These are phyloP conservation scores for Mimosa pudica DNA, from an alignment of 306 rosid species.

Conservation along the genomic window DNA sequence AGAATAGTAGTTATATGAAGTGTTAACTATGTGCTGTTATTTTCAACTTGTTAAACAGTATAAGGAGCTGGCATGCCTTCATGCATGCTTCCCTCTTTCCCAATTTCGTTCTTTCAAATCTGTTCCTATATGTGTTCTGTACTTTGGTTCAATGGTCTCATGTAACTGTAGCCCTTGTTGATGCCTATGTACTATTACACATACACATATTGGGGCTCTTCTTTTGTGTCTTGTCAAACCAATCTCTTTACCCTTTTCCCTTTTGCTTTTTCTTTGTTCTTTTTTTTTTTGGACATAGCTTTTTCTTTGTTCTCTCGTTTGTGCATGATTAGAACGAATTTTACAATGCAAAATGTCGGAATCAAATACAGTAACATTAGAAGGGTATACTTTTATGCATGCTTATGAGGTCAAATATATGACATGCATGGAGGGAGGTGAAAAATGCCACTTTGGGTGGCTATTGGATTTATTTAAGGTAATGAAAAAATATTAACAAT, in stretches of 20 bases:
- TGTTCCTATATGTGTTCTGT: neutral
- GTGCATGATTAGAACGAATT: constrained; percentile 25
- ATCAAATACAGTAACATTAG: constrained; percentile 1
- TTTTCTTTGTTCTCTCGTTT: neutral
- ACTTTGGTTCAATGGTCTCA: neutral
- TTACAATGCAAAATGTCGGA: constrained; percentile 19
- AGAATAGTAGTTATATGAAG: neutral
- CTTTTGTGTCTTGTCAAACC: constrained; percentile 43
- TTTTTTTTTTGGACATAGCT: too few species aligned
- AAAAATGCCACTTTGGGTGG: neutral
- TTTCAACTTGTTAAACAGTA: neutral
- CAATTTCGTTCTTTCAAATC: neutral
- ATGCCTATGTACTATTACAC: neutral
- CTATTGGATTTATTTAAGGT: neutral
- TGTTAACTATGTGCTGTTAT: neutral
- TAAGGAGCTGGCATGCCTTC: neutral
- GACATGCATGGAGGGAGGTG: neutral
- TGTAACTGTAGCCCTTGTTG: neutral
- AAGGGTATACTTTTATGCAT: neutral
- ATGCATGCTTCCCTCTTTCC: neutral
- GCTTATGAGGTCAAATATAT: neutral
- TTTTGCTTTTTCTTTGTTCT: neutral
- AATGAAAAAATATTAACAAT: neutral
- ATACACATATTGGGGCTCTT: neutral
- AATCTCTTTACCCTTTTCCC: neutral